Evolutionary conservation across 2,329 filamentous ascomycete genomes (phyloP), one percentile per base, ranked within the genome.

Genomic region (Xylariaceae sp.): DNA sequence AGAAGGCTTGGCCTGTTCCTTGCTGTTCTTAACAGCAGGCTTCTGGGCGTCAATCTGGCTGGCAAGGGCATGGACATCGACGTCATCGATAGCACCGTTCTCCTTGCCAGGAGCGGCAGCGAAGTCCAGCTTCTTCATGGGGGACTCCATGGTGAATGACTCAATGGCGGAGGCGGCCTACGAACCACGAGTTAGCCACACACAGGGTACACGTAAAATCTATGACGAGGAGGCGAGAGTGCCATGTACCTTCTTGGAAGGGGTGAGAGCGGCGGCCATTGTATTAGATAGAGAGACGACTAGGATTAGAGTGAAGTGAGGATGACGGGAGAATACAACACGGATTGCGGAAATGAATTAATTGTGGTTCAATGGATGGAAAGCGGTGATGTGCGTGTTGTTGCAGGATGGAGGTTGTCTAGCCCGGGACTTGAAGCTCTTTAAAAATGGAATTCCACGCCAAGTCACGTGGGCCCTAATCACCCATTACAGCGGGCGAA

Each of bases 141-240:
- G 92, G 0, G 91, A 94, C 68, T 95, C 90, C 86, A 97, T 95
- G 79, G 93, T 95, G 75, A 97, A 83, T 68, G 85, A 86, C 76
- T 94, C 87, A 72, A 97, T 88, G 70, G 87, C 91, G 71, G 90
- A 87, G 71, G 92, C 89, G 80, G 88, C 88, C 93, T 97, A 59
- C 45, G 63, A 58, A 62, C 60, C 34, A 63, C 57, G 54, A 50
- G 63, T 71, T 70, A 69, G 65, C 55, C 7, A 57, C 8, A 9
- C n/a, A 9, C n/a, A 44, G 11, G 15, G 51, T 49, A 60, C 45
- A 45, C 9, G 34, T 11, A 2, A 9, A 13, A 4, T 52, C 45
- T 44, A 56, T 53, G 30, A 55, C 34, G 35, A 49, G 56, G 61
- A 57, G 69, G 73, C 63, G 64, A 71, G 65, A 66, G 72, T 68